Conservation (phyloP, 352 stramenopile species). For the Globisporangium megalacanthum region DNA sequence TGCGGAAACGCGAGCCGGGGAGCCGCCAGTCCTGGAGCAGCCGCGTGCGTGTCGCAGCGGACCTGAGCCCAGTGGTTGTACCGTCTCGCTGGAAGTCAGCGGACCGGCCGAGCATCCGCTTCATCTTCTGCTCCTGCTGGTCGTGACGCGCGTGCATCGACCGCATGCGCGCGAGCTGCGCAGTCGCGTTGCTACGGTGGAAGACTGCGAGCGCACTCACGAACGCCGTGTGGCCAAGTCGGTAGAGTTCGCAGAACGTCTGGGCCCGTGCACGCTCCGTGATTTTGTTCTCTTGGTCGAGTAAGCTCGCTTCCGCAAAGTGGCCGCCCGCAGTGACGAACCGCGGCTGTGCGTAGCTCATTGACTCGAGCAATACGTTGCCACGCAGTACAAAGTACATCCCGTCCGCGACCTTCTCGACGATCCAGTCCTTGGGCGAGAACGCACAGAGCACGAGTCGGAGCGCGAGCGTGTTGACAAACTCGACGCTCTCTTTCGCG, state of each 20-base stretch:
- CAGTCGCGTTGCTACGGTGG: slow-evolving; percentile 27
- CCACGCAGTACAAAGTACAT: slow-evolving; percentile 67
- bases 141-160: slow-evolving; percentile 46
- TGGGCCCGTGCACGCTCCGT: slow-evolving; percentile 54
- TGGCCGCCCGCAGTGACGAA: slow-evolving; percentile 44
- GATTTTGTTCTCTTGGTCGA: slow-evolving; percentile 26
- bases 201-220: slow-evolving; percentile 47
- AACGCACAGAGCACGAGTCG: slow-evolving; percentile 43
- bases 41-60: background rate
- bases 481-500: slow-evolving; percentile 57
- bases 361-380: slow-evolving; percentile 34
- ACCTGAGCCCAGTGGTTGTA: background rate
- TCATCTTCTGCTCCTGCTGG: slow-evolving; percentile 79
- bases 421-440: slow-evolving; percentile 70
- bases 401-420: slow-evolving; percentile 52
- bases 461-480: slow-evolving; percentile 61
- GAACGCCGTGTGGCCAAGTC: slow-evolving; percentile 51
- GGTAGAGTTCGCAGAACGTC: slow-evolving; percentile 74
- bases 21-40: slow-evolving; percentile 33
- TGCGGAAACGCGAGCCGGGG: slow-evolving; percentile 51
- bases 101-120: slow-evolving; percentile 54
- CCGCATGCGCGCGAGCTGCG: slow-evolving; percentile 44
- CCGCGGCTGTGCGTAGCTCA: slow-evolving; percentile 19
- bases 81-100: slow-evolving; percentile 13
- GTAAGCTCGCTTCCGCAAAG: slow-evolving; percentile 47